phyloP scores from a whole-genome alignment of 139 green algal species.

The Closterium sp. region DNA sequence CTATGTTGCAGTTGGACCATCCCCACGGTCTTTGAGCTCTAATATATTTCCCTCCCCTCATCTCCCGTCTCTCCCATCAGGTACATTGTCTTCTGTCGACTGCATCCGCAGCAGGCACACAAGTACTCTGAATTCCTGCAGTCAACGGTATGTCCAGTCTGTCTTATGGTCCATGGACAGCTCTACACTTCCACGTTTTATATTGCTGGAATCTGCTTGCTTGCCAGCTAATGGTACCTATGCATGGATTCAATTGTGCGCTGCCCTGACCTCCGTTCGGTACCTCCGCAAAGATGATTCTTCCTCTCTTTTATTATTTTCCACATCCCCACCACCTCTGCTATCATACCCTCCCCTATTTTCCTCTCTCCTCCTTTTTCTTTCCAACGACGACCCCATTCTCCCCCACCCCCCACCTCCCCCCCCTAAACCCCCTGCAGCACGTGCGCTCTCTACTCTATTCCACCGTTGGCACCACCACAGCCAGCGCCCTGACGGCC shows the following conservation, averaged over 20 bases:
- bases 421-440: not conserved
- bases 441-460: not conserved
- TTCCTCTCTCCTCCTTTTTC: too few species aligned
- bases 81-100: slow-evolving; percentile 47
- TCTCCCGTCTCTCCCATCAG: not conserved
- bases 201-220: too few species aligned
- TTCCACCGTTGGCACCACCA: not conserved
- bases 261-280: too few species aligned
- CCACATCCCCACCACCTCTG: too few species aligned
- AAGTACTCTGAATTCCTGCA: not conserved
- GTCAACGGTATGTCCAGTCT: not conserved
- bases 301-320: too few species aligned
- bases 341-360: too few species aligned
- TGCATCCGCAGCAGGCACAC: slow-evolving; percentile 66
- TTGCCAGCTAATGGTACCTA: too few species aligned
- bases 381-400: not conserved
- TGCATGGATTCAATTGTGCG: too few species aligned
- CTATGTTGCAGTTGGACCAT: not conserved
- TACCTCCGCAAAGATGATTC: too few species aligned
- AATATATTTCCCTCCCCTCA: not conserved
- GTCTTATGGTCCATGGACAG: too few species aligned
- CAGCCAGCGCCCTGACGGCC: not conserved
- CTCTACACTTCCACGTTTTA: too few species aligned
- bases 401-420: too few species aligned
- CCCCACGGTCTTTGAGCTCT: not conserved